Base-by-base conservation (phyloP, 495 filamentous ascomycete species). In the Saxophila tyrrhenica region DNA sequence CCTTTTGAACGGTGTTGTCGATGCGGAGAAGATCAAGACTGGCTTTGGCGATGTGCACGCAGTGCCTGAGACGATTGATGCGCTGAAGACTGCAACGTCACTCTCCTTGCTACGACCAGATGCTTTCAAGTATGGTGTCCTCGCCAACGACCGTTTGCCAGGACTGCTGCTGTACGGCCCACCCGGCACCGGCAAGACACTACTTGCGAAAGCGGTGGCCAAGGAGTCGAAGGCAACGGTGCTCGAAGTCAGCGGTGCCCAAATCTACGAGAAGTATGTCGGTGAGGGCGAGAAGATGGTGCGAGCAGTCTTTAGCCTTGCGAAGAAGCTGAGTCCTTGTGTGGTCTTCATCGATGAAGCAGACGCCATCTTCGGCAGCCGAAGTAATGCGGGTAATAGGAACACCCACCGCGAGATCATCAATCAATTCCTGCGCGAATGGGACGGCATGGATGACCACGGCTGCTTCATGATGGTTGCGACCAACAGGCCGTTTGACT, bases 401-500 rank as follows among this genome's bases (percentile, higher is more conserved):
- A 78, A 77, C 13, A 80, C 73, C 9, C 86, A 92, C 64, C 80
- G 92, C 43, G 92, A 97, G 70, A 82, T 92, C 44, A 94, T 98
- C 70, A 98, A 96, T 58, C 91, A 97, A 66, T 98, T 97, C 66
- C 72, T 98, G 35, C 80, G 87, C n/a, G 92, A 97, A 67, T 98
- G 92, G 92, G 92, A 96, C 61, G 92, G 94, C 16, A 84, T 98
- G 78, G 84, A 81, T 39, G 83, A 87, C 57, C 57, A 57, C 25
- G 84, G 84, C 7, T 88, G 90, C 1, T 97, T 98, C 68, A 94
- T 98, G 66, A 96, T 98, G 94, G 89, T 97, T 0, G 92, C 92
- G n/a, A 95, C 89, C 13, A 97, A 97, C 65, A 74, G 91, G 15
- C 91, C 91, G 0, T 95, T 95, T 55, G 90, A 97, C 62, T 78